Base-by-base conservation (phyloP, 1,284 basidiomycete species). In the Cutaneotrichosporon sp. region DNA sequence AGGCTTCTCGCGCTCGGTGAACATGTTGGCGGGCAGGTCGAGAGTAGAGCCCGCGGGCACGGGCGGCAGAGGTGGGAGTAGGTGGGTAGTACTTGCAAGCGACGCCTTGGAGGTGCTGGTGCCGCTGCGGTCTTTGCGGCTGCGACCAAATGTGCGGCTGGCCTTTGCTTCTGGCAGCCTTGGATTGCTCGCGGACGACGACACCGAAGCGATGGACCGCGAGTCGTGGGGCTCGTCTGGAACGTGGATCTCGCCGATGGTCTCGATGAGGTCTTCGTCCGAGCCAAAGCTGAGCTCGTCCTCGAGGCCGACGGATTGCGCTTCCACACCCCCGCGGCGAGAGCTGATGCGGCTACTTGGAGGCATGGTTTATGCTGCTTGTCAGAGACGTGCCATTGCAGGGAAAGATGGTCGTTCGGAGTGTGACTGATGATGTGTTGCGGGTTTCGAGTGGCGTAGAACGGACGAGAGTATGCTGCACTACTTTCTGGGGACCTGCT, bases 251-350 rank as follows among this genome's bases (percentile, higher is more conserved):
- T 75, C 75, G 18, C 75, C 75, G 16, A 76, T 70, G 13, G 71
- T 67, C 49, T 73, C 73, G 59, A 77, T 63, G 18, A 73, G 65
- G 61, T 77, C 75, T 58, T 77, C 75, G 58, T 76, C 73, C 10
- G 72, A 72, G 14, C 72, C 74, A 61, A 75, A 77, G 2, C 72
- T 70, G 11, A 75, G 66, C 65, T 77, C 76, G 59, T 77, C 76
- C 55, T 77, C 76, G n/a, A 77, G 70, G n/a, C 76, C 76, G 14
- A 76, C 61, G 5, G 67, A 66, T 38, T 56, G 58, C 9, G 46
- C 21, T 31, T 58, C 62, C 16, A 34, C 57, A 18, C 47, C 49
- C n/a, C 36, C n/a, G 18, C 55, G 59, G 13, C 51, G 62, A 16
- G 47, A 18, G 21, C 66, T 64, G 9, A 59, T 58, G 30, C 56